These are phyloP conservation scores for Aristolochia fimbriata DNA, from an alignment of 164 flowering plant genomes.

Conservation along the genomic window DNA sequence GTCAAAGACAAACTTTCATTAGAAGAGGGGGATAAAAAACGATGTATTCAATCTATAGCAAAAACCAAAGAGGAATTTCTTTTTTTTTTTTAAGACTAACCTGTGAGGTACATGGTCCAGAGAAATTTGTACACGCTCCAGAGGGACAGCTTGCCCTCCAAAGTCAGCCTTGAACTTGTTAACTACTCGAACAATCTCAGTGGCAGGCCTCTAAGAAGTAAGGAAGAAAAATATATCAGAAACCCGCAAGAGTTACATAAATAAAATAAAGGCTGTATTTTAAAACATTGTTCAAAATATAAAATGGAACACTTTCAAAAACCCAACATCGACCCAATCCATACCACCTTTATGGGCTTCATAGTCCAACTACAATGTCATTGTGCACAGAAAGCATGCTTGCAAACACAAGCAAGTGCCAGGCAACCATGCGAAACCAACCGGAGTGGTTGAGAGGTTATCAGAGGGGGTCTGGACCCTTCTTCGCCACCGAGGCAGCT, in stretches of 20 bases:
- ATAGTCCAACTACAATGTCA: too few species aligned
- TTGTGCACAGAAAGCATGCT: too few species aligned
- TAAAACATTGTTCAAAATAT: not conserved
- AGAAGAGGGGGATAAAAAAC: not conserved
- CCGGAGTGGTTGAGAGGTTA: too few species aligned
- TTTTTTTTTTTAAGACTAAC: slow-evolving; percentile 23
- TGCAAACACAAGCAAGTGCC: too few species aligned
- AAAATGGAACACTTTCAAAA: too few species aligned
- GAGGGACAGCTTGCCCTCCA: slow-evolving; percentile 80
- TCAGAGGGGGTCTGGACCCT: too few species aligned
- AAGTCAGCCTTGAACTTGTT: slow-evolving; percentile 95
- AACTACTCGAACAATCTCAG: slow-evolving; percentile 76
- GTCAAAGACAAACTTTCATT: too few species aligned
- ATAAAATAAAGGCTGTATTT: not conserved
- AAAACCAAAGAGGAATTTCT: not conserved
- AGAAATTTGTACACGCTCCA: slow-evolving; percentile 95
- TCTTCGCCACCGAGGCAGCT: too few species aligned
- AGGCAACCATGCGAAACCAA: too few species aligned
- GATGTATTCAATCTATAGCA: too few species aligned
- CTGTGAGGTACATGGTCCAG: slow-evolving; percentile 96
- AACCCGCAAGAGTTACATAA: not conserved
- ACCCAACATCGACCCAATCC: too few species aligned
- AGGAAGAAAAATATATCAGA: not conserved
- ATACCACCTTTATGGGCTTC: too few species aligned
- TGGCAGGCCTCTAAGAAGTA: slow-evolving; percentile 59